Percentiles rank a stretch among this genome's conserved stretches.
These are phyloP conservation scores for Moesziomyces globuligerus DNA, from an alignment of 1,284 basidiomycete genomes.

Conservation along the genomic window DNA sequence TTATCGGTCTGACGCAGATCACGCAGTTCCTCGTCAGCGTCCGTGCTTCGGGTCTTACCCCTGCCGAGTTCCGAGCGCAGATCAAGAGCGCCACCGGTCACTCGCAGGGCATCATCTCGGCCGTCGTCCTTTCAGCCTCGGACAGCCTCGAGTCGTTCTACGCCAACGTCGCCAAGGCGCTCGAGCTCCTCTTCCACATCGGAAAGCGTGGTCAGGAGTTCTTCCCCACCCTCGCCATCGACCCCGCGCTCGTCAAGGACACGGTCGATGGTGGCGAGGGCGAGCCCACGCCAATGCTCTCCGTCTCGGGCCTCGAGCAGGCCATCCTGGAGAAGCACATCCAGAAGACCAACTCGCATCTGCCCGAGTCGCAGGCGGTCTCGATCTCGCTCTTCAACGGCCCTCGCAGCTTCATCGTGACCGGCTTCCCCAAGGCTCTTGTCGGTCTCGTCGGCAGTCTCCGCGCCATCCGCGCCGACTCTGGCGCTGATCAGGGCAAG, in stretches of 20 bases:
- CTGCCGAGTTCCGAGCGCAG: constrained; percentile 80
- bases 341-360: constrained; percentile 85
- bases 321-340: constrained; percentile 80
- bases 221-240: constrained; percentile 92
- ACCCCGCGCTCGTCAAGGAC: constrained; percentile 87
- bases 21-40: constrained; percentile 87
- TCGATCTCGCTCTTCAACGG: constrained; percentile 91
- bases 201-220: constrained; percentile 91
- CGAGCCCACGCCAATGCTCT: constrained; percentile 90
- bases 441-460: constrained; percentile 91
- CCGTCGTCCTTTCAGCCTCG: constrained; percentile 84
- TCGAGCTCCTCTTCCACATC: constrained; percentile 91
- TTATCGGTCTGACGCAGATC: constrained; percentile 95
- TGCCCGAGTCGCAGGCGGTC: constrained; percentile 80
- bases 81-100: constrained; percentile 92
- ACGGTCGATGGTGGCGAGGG: constrained; percentile 92
- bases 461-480: constrained; percentile 86
- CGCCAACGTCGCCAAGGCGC: constrained; percentile 81
- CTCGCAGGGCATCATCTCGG: constrained; percentile 94
- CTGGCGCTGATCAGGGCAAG: constrained; percentile 91
- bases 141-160: constrained; percentile 78
- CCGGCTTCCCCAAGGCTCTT: constrained; percentile 88
- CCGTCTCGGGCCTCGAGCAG: constrained; percentile 83
- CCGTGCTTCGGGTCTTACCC: constrained; percentile 78
- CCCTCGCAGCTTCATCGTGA: constrained; percentile 88